Base-by-base conservation (phyloP, 2,329 filamentous ascomycete species). In the Dothidotthia symphoricarpi region DNA sequence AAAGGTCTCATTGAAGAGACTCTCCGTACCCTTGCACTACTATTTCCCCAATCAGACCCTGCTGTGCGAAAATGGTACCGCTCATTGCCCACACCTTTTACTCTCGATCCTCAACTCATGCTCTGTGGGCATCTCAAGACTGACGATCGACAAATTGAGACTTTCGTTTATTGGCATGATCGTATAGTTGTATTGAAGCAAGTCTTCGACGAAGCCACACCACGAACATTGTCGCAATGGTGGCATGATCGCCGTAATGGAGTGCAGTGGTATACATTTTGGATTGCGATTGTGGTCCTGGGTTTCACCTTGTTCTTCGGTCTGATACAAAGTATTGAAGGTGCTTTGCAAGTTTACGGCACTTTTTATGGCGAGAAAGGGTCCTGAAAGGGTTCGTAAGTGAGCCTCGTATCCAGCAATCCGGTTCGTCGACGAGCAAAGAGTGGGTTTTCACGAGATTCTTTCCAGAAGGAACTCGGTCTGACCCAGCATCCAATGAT, bases 211-310 rank as follows among this genome's bases (percentile, higher is more conserved):
- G 67, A 4, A 41, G 57, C 31, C 61, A 69, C 6, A 49, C 48
- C 17, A 65, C 55, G 24, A 34, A 68, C 58, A 0, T 25, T 74
- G 1, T 53, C 52, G 0, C 66, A 73, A 30, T 72, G 66, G 67
- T 75, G 72, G 71, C 51, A 64, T 34, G 70, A 74, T 39, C 43
- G 64, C 3, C 45, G 72, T 1, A 69, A 70, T 19, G 59, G 65
- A 0, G 63, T 67, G 0, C 70, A 74, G 33, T 73, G 70, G 69
- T 73, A 68, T 31, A 72, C 67, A 1, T 70, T 74, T 34, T 75
- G 72, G 72, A 59, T 74, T 3, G 71, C 69, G 0, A 55, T 72
- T 1, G 29, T 56, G 3, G 56, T 63, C 1, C 40, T 72, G 0
- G 24, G 56, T 1, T 39, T 72, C 4, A 73, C 71, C 0, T 37